Evolutionary conservation across 129 eudicot genomes (phyloP).

Genomic region (Chrysanthemum lavandulifolium): DNA sequence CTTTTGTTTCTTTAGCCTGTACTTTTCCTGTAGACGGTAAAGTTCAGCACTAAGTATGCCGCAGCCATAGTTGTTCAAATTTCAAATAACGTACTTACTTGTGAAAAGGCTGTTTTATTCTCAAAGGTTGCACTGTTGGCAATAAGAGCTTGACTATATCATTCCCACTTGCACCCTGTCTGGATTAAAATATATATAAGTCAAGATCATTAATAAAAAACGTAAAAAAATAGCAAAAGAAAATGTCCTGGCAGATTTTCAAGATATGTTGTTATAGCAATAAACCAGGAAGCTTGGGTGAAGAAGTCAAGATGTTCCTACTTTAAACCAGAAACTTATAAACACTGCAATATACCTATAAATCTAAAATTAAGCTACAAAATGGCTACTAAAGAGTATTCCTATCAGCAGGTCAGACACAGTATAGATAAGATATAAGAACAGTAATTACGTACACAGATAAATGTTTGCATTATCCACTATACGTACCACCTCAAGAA

Average conservation of each 20-base stretch:
- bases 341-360: not conserved
- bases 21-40: conserved; percentile 64
- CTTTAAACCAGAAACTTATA: not conserved
- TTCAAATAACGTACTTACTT: conserved; percentile 38
- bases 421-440: not conserved
- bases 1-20: conserved; percentile 89
- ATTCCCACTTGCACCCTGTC: conserved; percentile 84
- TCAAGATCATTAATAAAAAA: not conserved
- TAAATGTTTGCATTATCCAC: not conserved
- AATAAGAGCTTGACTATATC: conserved; percentile 91
- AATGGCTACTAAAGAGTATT: not conserved
- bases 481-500: not conserved
- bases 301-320: not conserved
- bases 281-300: not conserved
- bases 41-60: conserved; percentile 19
- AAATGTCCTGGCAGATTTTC: not conserved
- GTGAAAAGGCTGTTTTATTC: conserved; percentile 93
- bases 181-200: conserved; percentile 33
- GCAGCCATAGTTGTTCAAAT: conserved; percentile 16
- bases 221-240: not conserved
- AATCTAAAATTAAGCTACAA: not conserved
- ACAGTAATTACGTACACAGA: not conserved
- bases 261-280: not conserved
- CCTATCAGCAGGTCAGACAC: conserved; percentile 2
- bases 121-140: conserved; percentile 96